Conservation (phyloP, 352 stramenopile species). For the Globisporangium paroecandrum region DNA sequence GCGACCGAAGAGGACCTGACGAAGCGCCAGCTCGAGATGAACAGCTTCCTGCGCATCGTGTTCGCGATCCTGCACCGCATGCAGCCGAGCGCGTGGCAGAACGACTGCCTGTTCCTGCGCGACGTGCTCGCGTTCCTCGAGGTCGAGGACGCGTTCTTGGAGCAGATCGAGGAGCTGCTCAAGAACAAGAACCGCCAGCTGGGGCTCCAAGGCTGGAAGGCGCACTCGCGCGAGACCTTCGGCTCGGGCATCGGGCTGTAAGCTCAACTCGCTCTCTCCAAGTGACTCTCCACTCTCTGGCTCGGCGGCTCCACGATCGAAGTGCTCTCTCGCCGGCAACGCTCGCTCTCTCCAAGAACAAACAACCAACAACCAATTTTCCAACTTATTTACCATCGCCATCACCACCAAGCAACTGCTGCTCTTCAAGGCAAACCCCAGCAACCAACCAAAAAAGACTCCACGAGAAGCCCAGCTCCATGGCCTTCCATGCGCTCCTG, state of each 20-base stretch:
- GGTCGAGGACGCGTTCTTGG: conserved; percentile 66
- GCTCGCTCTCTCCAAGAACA: background rate
- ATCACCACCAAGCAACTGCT: background rate
- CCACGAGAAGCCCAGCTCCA: background rate
- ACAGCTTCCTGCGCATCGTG: conserved; percentile 81
- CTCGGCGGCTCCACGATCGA: conserved; percentile 7
- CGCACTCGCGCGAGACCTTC: conserved; percentile 70
- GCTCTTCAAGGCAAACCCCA: conserved; percentile 1
- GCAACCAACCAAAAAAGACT: background rate
- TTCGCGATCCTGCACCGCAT: conserved; percentile 79
- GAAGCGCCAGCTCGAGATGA: conserved; percentile 73
- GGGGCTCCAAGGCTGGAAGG: conserved; percentile 76
- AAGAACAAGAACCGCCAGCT: conserved; percentile 64
- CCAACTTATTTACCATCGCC: conserved; percentile 5
- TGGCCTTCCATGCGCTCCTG: background rate
- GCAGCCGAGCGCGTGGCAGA: conserved; percentile 58
- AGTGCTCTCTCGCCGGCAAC: conserved; percentile 1
- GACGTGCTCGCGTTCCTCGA: conserved; percentile 79
- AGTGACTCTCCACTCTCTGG: background rate
- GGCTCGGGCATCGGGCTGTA: conserved; percentile 68
- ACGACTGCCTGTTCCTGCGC: conserved; percentile 76
- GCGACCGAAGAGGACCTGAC: conserved; percentile 44
- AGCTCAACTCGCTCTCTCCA: background rate
- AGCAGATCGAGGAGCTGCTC: conserved; percentile 65
- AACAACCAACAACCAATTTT: background rate